Percentiles rank a stretch among this genome's conserved stretches.
These are phyloP conservation scores for Mikania micrantha DNA, from an alignment of 129 eudicot species.

Conservation along the genomic window DNA sequence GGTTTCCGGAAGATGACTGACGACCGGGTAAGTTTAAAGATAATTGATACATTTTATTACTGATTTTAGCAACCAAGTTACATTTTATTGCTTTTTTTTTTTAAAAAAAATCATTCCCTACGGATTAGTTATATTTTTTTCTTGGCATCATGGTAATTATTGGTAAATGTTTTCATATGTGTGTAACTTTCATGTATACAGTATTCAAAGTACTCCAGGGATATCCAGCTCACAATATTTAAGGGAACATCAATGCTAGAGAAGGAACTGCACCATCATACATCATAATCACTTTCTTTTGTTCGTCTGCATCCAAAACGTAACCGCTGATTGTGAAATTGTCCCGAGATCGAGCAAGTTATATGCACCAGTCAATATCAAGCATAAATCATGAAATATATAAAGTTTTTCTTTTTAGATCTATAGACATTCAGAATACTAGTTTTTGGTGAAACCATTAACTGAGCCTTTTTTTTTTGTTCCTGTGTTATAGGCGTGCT, in stretches of 20 bases:
- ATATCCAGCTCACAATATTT: conserved; percentile 65
- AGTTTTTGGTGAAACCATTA: conserved; percentile 4
- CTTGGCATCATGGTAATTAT: too few relatives aligned
- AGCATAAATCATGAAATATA: conserved; percentile 6
- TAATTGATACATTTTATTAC: too few relatives aligned
- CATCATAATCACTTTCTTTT: conserved; percentile 14
- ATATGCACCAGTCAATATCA: not conserved
- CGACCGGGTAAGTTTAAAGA: too few relatives aligned
- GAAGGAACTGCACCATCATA: conserved; percentile 43
- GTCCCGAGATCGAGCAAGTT: too few relatives aligned
- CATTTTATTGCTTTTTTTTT: too few relatives aligned
- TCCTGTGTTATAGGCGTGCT: not conserved
- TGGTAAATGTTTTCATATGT: not conserved
- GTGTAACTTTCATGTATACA: conserved; percentile 12
- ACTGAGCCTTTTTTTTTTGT: not conserved
- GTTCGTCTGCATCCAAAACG: not conserved
- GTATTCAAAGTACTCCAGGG: conserved; percentile 58
- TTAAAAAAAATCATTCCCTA: too few relatives aligned
- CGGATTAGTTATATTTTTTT: too few relatives aligned
- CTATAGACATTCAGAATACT: conserved; percentile 8
- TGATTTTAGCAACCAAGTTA: too few relatives aligned
- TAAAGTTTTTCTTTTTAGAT: conserved; percentile 9
- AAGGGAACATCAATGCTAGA: conserved; percentile 86
- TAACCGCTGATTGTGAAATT: not conserved
- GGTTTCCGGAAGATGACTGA: too few relatives aligned